phyloP scores from a whole-genome alignment of 2,329 filamentous ascomycete genomes.

The Endoconidiophora polonica region DNA sequence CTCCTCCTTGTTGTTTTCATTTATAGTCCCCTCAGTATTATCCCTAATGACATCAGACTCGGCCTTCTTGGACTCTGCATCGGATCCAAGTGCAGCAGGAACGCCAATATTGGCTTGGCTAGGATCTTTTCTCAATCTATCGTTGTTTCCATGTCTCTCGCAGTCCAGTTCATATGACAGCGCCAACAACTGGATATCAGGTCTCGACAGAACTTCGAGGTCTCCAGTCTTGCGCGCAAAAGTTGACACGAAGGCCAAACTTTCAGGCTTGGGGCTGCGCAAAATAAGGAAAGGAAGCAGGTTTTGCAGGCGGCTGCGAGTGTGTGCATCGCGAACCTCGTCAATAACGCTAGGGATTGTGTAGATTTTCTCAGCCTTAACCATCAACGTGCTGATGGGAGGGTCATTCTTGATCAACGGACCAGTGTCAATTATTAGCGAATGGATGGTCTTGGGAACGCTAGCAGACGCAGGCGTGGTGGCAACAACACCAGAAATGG shows the following conservation, averaged over 20 bases:
- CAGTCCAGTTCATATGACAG: conserved; percentile 89
- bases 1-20: background rate
- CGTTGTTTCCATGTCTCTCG: conserved; percentile 53
- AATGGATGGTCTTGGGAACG: conserved; percentile 52
- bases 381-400: conserved; percentile 62
- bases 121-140: conserved; percentile 11
- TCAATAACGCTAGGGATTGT: conserved; percentile 73
- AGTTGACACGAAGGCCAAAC: conserved; percentile 61
- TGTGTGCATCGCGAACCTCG: conserved; percentile 76
- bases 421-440: conserved; percentile 76
- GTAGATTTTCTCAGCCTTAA: conserved; percentile 58
- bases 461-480: conserved; percentile 12
- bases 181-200: conserved; percentile 79
- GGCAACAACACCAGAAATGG: background rate
- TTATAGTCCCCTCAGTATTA: too few relatives aligned
- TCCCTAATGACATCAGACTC: conserved; percentile 12
- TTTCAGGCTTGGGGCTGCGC: conserved; percentile 56
- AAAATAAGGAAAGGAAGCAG: conserved; percentile 75
- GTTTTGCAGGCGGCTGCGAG: conserved; percentile 65
- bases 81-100: conserved; percentile 10
- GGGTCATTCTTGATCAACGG: conserved; percentile 90
- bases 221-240: conserved; percentile 88
- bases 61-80: conserved; percentile 14
- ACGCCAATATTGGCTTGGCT: conserved; percentile 9
- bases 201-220: conserved; percentile 67